These are phyloP conservation scores for Rhytidiadelphus loreus DNA, from an alignment of 225 moss, liverwort and hornwort species.

Conservation along the genomic window DNA sequence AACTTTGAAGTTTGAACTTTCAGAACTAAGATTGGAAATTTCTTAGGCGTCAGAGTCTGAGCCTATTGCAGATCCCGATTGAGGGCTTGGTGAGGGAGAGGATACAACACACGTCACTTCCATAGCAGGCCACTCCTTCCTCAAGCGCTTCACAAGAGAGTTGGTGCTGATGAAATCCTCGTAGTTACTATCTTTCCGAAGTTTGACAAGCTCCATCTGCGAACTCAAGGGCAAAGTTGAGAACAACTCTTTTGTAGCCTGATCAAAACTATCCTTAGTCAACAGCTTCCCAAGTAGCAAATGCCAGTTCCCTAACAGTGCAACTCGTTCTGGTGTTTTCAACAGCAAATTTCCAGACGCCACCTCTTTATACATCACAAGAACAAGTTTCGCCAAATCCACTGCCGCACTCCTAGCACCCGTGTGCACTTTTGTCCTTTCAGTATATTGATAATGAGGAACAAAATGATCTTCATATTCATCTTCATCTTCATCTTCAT, in stretches of 20 bases:
- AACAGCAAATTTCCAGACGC: not conserved
- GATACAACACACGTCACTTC: not conserved
- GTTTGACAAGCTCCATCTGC: not conserved
- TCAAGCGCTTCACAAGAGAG: not conserved
- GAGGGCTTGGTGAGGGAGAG: not conserved
- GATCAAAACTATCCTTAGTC: not conserved
- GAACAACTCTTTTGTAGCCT: not conserved
- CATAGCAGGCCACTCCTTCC: not conserved
- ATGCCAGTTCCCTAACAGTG: not conserved
- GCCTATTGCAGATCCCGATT: not conserved
- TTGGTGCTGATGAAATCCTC: not conserved
- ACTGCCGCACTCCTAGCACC: not conserved
- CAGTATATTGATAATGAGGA: not conserved
- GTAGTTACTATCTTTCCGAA: not conserved
- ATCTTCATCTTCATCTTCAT: no score
- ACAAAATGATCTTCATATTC: no score
- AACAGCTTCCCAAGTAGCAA: not conserved
- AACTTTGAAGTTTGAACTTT: not conserved
- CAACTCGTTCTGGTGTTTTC: conserved; percentile 1
- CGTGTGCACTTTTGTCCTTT: not conserved
- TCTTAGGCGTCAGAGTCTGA: not conserved
- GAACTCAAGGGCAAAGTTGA: not conserved
- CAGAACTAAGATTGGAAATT: not conserved
- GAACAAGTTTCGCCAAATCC: not conserved
- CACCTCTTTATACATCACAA: not conserved